Evolutionary conservation across 495 filamentous ascomycete species (phyloP).

Genomic region (Bacidia gigantensis): DNA sequence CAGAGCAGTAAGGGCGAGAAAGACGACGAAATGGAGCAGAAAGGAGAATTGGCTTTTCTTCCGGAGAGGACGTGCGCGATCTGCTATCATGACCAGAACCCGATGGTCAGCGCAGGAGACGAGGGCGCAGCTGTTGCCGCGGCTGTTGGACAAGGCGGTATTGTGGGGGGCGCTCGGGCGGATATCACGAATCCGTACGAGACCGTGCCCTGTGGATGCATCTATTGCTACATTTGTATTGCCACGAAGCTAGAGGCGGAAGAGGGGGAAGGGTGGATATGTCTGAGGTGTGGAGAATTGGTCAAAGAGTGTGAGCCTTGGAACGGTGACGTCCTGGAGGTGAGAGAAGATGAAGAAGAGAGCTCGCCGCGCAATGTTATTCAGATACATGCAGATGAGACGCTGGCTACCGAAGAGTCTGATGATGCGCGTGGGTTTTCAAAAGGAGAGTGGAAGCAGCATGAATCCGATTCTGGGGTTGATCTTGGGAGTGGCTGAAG

Average conservation of each 20-base stretch:
- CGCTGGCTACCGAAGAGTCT: not conserved
- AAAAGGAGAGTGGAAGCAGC: constrained; percentile 1
- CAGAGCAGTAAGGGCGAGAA: constrained; percentile 27
- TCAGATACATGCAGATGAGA: not conserved
- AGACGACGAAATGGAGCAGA: constrained; percentile 25
- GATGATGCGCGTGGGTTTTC: not conserved
- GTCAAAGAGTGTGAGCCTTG: constrained; percentile 87
- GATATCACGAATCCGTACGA: constrained; percentile 97
- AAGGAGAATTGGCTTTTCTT: constrained; percentile 61
- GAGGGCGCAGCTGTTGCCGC: constrained; percentile 48
- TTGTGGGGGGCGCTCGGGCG: constrained; percentile 77
- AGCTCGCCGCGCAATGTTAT: not conserved
- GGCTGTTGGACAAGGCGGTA: constrained; percentile 49
- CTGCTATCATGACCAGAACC: constrained; percentile 87
- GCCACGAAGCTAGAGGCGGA: constrained; percentile 79
- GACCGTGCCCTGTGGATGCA: constrained; percentile 74
- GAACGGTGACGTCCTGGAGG: constrained; percentile 71
- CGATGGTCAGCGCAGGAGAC: constrained; percentile 46
- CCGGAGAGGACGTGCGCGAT: constrained; percentile 96
- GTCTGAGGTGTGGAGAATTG: constrained; percentile 73
- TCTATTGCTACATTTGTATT: constrained; percentile 97
- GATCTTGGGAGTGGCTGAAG: constrained; percentile 1
- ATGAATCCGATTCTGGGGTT: constrained; percentile 5
- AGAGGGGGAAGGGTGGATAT: constrained; percentile 94
- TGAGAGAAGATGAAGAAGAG: constrained; percentile 15